phyloP scores from a whole-genome alignment of 2,329 filamentous ascomycete species.

The Penicillium carneum region DNA sequence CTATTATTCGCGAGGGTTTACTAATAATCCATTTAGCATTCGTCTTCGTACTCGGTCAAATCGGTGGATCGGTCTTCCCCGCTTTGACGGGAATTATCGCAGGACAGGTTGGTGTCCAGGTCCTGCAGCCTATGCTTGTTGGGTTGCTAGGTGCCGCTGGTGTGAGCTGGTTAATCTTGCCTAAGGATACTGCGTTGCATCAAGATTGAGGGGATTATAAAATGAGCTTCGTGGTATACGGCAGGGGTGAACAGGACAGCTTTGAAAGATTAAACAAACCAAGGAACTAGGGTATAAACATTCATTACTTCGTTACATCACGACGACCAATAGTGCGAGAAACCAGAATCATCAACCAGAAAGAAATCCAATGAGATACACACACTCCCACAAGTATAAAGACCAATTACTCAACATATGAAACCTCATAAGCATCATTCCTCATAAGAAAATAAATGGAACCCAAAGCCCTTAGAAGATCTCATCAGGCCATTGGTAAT shows the following conservation, averaged over 20 bases:
- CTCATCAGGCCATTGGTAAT: conserved; percentile 56
- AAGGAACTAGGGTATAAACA: conserved; percentile 31
- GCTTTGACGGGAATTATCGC: conserved; percentile 63
- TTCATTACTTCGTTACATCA: conserved; percentile 35
- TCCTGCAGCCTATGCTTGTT: conserved; percentile 62
- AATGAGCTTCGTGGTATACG: neutral
- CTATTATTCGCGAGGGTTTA: neutral
- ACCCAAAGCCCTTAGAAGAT: conserved; percentile 45
- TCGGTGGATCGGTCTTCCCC: conserved; percentile 64
- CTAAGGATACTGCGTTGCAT: conserved; percentile 33
- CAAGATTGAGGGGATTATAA: conserved; percentile 27
- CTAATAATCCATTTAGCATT: conserved; percentile 40
- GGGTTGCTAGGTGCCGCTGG: conserved; percentile 57
- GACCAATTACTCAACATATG: neutral
- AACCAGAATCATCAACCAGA: conserved; percentile 4
- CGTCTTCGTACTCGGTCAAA: conserved; percentile 65
- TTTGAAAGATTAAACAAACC: neutral
- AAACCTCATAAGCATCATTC: conserved; percentile 3
- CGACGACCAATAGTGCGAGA: conserved; percentile 5
- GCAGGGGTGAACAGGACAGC: neutral
- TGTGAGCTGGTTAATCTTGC: conserved; percentile 56
- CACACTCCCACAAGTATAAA: neutral
- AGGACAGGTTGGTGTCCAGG: conserved; percentile 54
- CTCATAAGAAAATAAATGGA: neutral
- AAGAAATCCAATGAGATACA: neutral